These are phyloP conservation scores for Daedaleopsis nitida DNA, from an alignment of 768 basidiomycete species.

Conservation along the genomic window DNA sequence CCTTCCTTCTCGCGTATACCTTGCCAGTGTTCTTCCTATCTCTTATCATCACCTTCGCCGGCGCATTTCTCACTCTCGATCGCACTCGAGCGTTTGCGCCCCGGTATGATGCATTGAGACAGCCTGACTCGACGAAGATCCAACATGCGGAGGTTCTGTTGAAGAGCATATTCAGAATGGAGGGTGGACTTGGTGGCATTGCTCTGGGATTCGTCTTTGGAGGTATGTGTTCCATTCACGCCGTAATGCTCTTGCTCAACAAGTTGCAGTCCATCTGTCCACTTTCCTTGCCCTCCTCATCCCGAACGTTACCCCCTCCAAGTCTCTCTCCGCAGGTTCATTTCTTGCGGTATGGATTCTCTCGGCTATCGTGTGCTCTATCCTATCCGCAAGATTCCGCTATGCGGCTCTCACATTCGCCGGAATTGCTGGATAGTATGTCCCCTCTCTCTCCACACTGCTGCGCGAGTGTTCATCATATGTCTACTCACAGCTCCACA, in stretches of 20 bases:
- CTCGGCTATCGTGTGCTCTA: conserved; percentile 46
- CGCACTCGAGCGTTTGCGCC: conserved; percentile 65
- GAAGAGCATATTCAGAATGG: conserved; percentile 44
- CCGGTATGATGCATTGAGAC: conserved; percentile 33
- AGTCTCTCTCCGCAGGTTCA: conserved; percentile 46
- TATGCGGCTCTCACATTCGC: conserved; percentile 50
- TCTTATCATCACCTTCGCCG: conserved; percentile 59
- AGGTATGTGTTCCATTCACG: conserved; percentile 37
- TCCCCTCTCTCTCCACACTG: neutral
- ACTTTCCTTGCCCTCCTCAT: conserved; percentile 64
- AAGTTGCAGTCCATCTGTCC: conserved; percentile 50
- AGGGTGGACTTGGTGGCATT: conserved; percentile 67
- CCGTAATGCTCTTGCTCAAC: neutral
- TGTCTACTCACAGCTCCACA: conserved; percentile 35
- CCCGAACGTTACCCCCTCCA: conserved; percentile 48
- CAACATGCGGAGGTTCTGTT: conserved; percentile 26
- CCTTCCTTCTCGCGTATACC: conserved; percentile 57
- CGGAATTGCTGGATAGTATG: conserved; percentile 59
- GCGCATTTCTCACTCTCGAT: conserved; percentile 72
- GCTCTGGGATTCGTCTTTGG: conserved; percentile 61
- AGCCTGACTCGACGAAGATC: conserved; percentile 24
- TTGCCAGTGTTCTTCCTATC: conserved; percentile 64
- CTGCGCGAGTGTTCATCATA: neutral
- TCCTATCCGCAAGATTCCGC: conserved; percentile 58
- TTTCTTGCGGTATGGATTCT: conserved; percentile 66